Percentiles rank a stretch among this genome's conserved stretches.
These are phyloP conservation scores for Agastache rugosa DNA, from an alignment of 257 asterid species.

Conservation along the genomic window DNA sequence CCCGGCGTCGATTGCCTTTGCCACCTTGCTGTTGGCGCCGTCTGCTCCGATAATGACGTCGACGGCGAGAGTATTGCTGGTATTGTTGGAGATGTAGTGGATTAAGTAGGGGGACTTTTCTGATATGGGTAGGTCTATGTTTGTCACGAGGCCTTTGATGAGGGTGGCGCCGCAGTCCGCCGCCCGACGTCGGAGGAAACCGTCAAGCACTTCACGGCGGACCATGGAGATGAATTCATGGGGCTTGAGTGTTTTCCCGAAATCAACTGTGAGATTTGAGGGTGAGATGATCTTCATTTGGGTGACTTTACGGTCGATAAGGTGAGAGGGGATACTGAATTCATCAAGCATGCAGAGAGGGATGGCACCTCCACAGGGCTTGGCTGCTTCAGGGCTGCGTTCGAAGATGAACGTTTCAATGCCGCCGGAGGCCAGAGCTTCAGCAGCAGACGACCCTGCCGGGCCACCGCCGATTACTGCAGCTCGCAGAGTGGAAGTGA, in stretches of 20 bases:
- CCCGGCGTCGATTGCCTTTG: constrained; percentile 77
- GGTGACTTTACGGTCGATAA: constrained; percentile 78
- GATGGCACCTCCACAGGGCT: constrained; percentile 93
- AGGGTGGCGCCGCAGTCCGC: constrained; percentile 63
- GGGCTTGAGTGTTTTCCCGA: constrained; percentile 68
- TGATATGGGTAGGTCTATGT: constrained; percentile 53
- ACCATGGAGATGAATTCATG: constrained; percentile 83
- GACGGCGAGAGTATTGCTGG: constrained; percentile 51
- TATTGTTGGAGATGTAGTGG: constrained; percentile 53
- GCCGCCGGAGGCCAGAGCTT: constrained; percentile 78
- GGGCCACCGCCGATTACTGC: constrained; percentile 95
- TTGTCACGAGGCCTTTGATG: constrained; percentile 66
- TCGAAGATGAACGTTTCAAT: constrained; percentile 82
- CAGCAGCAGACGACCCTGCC: constrained; percentile 91
- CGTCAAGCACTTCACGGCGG: constrained; percentile 87
- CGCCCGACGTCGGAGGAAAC: constrained; percentile 76
- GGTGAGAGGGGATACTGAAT: constrained; percentile 67
- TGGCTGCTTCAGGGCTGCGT: constrained; percentile 72
- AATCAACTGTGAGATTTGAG: constrained; percentile 76
- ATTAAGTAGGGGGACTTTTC: constrained; percentile 55
- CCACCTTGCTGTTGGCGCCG: constrained; percentile 88
- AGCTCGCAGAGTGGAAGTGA: constrained; percentile 56
- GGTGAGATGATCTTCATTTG: constrained; percentile 80
- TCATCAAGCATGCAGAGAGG: constrained; percentile 91
- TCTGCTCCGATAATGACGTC: constrained; percentile 84